Conservation (phyloP, 805 yeast genomes). For the Myxozyma neglecta region DNA sequence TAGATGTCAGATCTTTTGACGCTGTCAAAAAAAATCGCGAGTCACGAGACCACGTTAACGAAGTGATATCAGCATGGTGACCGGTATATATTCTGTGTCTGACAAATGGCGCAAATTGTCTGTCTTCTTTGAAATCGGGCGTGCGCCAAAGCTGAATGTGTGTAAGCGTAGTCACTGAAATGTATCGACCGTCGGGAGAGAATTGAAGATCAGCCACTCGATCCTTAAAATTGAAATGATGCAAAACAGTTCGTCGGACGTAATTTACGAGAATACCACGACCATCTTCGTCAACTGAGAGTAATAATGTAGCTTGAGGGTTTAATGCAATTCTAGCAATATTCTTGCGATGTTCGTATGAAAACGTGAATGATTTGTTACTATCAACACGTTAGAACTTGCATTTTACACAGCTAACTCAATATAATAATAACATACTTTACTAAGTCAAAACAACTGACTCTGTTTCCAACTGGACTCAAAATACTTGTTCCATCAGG, state of each 20-base stretch:
- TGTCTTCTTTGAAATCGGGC: conserved; percentile 65
- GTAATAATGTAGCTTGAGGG: conserved; percentile 71
- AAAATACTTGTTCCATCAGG: conserved; percentile 80
- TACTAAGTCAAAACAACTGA: conserved; percentile 80
- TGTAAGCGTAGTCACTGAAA: conserved; percentile 82
- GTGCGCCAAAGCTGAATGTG: conserved; percentile 92
- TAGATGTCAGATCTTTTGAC: conserved; percentile 85
- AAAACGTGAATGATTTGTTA: conserved; percentile 83
- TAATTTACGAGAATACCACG: conserved; percentile 90
- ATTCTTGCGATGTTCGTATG: conserved; percentile 88
- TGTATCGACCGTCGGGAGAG: conserved; percentile 82
- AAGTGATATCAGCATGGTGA: conserved; percentile 77
- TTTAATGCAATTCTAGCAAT: conserved; percentile 78
- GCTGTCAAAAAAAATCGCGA: conserved; percentile 84
- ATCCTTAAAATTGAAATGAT: conserved; percentile 91
- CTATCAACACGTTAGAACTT: conserved; percentile 8
- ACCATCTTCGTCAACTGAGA: conserved; percentile 85
- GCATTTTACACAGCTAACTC: neutral
- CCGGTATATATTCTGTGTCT: conserved; percentile 90
- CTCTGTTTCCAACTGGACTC: conserved; percentile 94
- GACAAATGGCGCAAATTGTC: conserved; percentile 95
- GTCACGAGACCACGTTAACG: conserved; percentile 86
- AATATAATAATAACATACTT: conserved; percentile 34
- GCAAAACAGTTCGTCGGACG: conserved; percentile 76
- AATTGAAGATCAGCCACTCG: conserved; percentile 72